Evolutionary conservation across 1,284 basidiomycete species (phyloP).

Genomic region (Pseudozyma tsukubaensis): DNA sequence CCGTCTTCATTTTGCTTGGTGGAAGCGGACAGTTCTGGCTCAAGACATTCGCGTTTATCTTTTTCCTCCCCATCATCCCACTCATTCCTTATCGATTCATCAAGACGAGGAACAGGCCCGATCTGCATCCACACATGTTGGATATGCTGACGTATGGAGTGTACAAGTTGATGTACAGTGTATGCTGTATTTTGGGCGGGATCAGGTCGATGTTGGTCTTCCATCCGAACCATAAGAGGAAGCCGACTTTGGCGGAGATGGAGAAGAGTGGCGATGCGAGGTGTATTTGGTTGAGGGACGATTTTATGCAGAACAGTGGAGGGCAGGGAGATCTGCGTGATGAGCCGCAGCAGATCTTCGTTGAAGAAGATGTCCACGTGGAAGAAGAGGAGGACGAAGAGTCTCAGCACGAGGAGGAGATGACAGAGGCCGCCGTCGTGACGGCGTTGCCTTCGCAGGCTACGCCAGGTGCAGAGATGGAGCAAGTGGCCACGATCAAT

Average conservation of each 20-base stretch:
- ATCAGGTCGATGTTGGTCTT: slow-evolving; percentile 27
- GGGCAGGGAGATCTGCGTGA: slow-evolving; percentile 29
- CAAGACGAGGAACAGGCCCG: slow-evolving; percentile 32
- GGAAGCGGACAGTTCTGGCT: slow-evolving; percentile 33
- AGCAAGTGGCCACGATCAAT: slow-evolving; percentile 5
- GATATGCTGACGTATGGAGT: slow-evolving; percentile 34
- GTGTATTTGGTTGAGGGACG: slow-evolving; percentile 32
- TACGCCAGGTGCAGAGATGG: background rate
- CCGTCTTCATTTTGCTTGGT: slow-evolving; percentile 35
- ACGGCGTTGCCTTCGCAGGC: background rate
- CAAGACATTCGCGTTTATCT: slow-evolving; percentile 18
- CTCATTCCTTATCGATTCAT: slow-evolving; percentile 24
- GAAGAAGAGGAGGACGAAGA: background rate
- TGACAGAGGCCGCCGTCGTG: background rate
- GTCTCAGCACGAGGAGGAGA: slow-evolving; percentile 1
- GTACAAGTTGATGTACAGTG: slow-evolving; percentile 40
- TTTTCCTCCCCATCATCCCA: slow-evolving; percentile 28
- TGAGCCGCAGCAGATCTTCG: slow-evolving; percentile 26
- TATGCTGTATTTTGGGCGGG: slow-evolving; percentile 28
- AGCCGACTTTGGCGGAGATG: slow-evolving; percentile 26
- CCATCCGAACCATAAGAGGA: slow-evolving; percentile 28
- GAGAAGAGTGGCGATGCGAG: slow-evolving; percentile 25
- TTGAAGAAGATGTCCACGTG: slow-evolving; percentile 5
- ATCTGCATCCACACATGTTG: slow-evolving; percentile 35
- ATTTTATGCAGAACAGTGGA: slow-evolving; percentile 30